A percentile compares a stretch with the other conserved stretches of the same genome.
Evolutionary conservation across 2,329 filamentous ascomycete genomes (phyloP).

Genomic region (Neonectria hederae): DNA sequence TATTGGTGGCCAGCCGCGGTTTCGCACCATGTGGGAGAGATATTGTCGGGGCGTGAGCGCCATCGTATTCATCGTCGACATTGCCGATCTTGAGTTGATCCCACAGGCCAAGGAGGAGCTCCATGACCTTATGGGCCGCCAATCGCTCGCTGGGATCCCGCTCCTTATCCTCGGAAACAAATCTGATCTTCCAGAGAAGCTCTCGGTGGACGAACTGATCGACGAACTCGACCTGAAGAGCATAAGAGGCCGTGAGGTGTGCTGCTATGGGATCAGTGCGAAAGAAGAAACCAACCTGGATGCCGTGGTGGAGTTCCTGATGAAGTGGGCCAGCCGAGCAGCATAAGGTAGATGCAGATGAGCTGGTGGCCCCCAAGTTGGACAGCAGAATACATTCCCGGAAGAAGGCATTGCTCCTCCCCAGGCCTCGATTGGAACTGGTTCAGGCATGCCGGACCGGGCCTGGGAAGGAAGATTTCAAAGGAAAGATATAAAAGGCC

Average conservation of each 20-base stretch:
- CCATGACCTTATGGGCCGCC: constrained; percentile 86
- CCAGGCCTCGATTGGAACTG: neutral
- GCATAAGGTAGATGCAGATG: constrained; percentile 47
- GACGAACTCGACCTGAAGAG: constrained; percentile 89
- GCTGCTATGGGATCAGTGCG: constrained; percentile 97
- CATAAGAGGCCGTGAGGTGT: constrained; percentile 92
- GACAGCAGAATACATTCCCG: neutral
- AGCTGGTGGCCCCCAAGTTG: constrained; percentile 3
- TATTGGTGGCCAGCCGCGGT: constrained; percentile 94
- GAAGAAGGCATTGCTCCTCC: neutral
- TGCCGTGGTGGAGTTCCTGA: constrained; percentile 94
- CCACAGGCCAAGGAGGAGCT: constrained; percentile 91
- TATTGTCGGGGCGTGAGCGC: constrained; percentile 98
- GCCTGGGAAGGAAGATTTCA: constrained; percentile 4
- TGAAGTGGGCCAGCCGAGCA: constrained; percentile 83
- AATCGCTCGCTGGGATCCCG: constrained; percentile 87
- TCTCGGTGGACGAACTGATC: constrained; percentile 95
- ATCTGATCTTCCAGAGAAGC: constrained; percentile 89
- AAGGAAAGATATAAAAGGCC: constrained; percentile 27
- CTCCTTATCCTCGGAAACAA: constrained; percentile 97
- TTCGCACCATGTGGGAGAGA: constrained; percentile 98
- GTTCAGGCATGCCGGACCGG: constrained; percentile 5
- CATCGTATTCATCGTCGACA: constrained; percentile 98
- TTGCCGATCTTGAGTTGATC: constrained; percentile 83
- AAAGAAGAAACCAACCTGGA: constrained; percentile 99